phyloP scores from a whole-genome alignment of 768 basidiomycete species.

The Phaeotremella fagi region DNA sequence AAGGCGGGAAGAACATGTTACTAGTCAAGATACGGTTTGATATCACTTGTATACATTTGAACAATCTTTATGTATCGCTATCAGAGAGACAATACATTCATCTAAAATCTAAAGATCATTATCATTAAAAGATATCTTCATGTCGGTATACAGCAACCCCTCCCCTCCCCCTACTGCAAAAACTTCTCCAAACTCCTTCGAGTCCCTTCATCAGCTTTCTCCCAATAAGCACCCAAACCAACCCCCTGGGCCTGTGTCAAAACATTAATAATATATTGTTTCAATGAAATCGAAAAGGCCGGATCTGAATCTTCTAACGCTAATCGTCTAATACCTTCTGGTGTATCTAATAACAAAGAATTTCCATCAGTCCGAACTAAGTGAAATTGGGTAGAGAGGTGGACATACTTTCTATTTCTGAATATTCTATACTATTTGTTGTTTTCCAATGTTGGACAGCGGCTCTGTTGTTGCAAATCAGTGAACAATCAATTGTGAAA shows the following conservation, averaged over 20 bases:
- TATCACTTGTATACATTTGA: too few species aligned
- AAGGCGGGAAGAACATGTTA: too few species aligned
- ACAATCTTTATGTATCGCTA: too few species aligned
- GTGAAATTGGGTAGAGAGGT: neutral
- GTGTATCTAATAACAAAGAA: slow-evolving; percentile 12
- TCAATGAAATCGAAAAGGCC: slow-evolving; percentile 27
- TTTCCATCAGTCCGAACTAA: neutral
- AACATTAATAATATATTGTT: slow-evolving; percentile 29
- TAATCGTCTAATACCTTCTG: slow-evolving; percentile 28
- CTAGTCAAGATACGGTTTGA: too few species aligned
- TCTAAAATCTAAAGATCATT: neutral
- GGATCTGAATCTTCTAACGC: slow-evolving; percentile 34
- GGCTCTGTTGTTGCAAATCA: slow-evolving; percentile 12
- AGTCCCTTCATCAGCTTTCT: slow-evolving; percentile 39
- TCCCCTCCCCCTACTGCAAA: too few species aligned
- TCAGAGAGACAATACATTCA: neutral
- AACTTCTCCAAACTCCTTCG: slow-evolving; percentile 33
- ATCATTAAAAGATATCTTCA: too few species aligned
- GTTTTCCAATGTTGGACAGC: slow-evolving; percentile 25
- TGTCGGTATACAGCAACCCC: too few species aligned
- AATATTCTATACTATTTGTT: slow-evolving; percentile 19
- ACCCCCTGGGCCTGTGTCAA: slow-evolving; percentile 29
- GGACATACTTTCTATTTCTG: slow-evolving; percentile 29
- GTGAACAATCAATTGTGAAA: neutral
- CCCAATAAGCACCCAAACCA: slow-evolving; percentile 43